phyloP scores from a whole-genome alignment of 2,329 filamentous ascomycete genomes.

The Penicillium frequentans region DNA sequence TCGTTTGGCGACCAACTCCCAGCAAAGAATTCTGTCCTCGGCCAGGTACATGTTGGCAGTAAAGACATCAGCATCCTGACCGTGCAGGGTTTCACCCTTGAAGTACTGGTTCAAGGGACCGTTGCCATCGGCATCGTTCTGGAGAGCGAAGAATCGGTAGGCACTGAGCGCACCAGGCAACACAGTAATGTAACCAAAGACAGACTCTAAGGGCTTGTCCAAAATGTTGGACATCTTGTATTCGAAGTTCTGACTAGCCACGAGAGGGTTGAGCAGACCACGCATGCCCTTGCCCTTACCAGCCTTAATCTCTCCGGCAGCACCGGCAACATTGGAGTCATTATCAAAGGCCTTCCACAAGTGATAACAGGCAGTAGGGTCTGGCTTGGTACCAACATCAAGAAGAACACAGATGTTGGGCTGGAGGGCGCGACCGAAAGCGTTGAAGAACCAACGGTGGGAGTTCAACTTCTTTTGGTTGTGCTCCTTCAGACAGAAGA shows the following conservation, averaged over 20 bases:
- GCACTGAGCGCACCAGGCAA: conserved; percentile 91
- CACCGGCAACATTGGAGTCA: conserved; percentile 94
- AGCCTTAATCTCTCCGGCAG: conserved; percentile 95
- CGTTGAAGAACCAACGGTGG: conserved; percentile 99
- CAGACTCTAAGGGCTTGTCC: conserved; percentile 94
- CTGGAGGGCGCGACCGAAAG: conserved; percentile 86
- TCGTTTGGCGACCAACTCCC: conserved; percentile 93
- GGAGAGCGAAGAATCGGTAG: conserved; percentile 91
- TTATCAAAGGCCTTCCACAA: conserved; percentile 99
- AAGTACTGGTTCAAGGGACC: conserved; percentile 97
- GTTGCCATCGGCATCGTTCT: conserved; percentile 94
- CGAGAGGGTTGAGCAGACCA: conserved; percentile 86
- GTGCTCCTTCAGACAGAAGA: conserved; percentile 97
- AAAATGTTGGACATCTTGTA: conserved; percentile 99
- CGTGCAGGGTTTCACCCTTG: conserved; percentile 96
- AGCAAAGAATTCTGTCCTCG: conserved; percentile 97
- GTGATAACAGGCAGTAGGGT: conserved; percentile 88
- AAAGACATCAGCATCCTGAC: conserved; percentile 94
- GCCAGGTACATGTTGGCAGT: conserved; percentile 99
- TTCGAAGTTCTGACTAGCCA: conserved; percentile 97
- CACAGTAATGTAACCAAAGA: conserved; percentile 98
- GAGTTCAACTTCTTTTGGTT: conserved; percentile 98
- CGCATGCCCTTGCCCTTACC: conserved; percentile 85
- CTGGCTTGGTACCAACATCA: conserved; percentile 92
- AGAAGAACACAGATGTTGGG: conserved; percentile 96